These are phyloP conservation scores for Gaultheria prostrata DNA, from an alignment of 148 eudicot species.

Conservation along the genomic window DNA sequence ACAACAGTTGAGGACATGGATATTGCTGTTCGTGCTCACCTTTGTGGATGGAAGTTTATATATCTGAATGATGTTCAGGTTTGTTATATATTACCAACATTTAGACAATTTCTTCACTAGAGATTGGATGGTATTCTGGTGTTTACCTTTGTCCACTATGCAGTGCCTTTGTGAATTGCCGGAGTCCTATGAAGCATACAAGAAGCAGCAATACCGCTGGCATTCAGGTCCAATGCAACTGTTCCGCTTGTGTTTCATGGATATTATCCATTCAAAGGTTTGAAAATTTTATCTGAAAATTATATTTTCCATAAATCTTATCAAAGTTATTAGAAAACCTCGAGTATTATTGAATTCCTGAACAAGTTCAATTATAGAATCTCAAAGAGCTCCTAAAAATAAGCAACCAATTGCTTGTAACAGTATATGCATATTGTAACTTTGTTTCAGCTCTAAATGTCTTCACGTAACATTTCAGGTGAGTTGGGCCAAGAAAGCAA, in stretches of 20 bases:
- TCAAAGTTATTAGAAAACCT: neutral
- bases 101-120: neutral
- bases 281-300: conserved; percentile 13
- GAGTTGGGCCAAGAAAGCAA: conserved; percentile 71
- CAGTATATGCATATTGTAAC: neutral
- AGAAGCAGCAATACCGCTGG: conserved; percentile 98
- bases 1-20: conserved; percentile 99
- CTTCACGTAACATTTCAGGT: conserved; percentile 50
- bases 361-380: neutral
- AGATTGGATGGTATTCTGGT: neutral
- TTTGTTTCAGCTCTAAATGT: neutral
- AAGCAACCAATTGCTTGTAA: neutral
- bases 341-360: neutral
- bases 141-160: conserved; percentile 18
- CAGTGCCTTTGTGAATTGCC: conserved; percentile 98
- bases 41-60: conserved; percentile 94
- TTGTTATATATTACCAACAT: conserved; percentile 15
- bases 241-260: conserved; percentile 85
- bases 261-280: conserved; percentile 83
- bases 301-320: neutral
- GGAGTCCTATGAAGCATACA: conserved; percentile 94
- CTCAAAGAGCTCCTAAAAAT: conserved; percentile 10
- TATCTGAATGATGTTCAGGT: conserved; percentile 92
- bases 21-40: conserved; percentile 98
- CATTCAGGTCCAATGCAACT: conserved; percentile 99